Percentiles rank a stretch among this genome's conserved stretches.
phyloP scores from a whole-genome alignment of 2,329 filamentous ascomycete genomes.

The Plenodomus lindquistii region DNA sequence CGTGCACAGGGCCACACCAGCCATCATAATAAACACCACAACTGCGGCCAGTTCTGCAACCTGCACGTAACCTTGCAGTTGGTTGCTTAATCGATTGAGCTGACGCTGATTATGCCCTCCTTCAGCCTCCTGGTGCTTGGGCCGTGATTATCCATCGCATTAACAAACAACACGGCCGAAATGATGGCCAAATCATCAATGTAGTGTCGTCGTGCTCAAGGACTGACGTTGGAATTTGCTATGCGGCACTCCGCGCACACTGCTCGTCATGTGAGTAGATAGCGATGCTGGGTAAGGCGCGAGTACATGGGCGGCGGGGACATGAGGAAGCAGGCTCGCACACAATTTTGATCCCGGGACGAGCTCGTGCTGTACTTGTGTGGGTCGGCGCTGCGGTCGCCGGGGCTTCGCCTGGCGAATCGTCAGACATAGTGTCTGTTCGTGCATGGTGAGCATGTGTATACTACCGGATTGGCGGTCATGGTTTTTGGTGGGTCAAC shows the following conservation, averaged over 20 bases:
- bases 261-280: slow-evolving; percentile 46
- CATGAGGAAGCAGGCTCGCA: slow-evolving; percentile 37
- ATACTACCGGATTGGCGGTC: slow-evolving; percentile 28
- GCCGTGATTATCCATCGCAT: slow-evolving; percentile 20
- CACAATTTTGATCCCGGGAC: slow-evolving; percentile 47
- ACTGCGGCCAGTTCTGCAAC: slow-evolving; percentile 35
- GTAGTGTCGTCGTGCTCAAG: slow-evolving; percentile 17
- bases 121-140: slow-evolving; percentile 18
- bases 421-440: slow-evolving; percentile 9
- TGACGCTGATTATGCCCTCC: slow-evolving; percentile 23
- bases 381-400: slow-evolving; percentile 39
- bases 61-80: slow-evolving; percentile 34
- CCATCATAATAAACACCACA: slow-evolving; percentile 40
- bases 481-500: slow-evolving; percentile 25
- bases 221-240: slow-evolving; percentile 47
- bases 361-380: slow-evolving; percentile 40
- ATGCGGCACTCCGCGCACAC: slow-evolving; percentile 41
- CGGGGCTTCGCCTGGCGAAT: slow-evolving; percentile 26
- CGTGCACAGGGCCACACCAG: slow-evolving; percentile 36
- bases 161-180: slow-evolving; percentile 22
- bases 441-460: slow-evolving; percentile 19
- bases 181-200: slow-evolving; percentile 18
- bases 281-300: slow-evolving; percentile 45
- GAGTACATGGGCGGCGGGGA: slow-evolving; percentile 39
- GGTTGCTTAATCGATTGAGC: slow-evolving; percentile 36